A percentile compares a stretch with the other conserved stretches of the same genome.
These are phyloP conservation scores for Pythium sp. DNA, from an alignment of 352 stramenopile species.

Conservation along the genomic window DNA sequence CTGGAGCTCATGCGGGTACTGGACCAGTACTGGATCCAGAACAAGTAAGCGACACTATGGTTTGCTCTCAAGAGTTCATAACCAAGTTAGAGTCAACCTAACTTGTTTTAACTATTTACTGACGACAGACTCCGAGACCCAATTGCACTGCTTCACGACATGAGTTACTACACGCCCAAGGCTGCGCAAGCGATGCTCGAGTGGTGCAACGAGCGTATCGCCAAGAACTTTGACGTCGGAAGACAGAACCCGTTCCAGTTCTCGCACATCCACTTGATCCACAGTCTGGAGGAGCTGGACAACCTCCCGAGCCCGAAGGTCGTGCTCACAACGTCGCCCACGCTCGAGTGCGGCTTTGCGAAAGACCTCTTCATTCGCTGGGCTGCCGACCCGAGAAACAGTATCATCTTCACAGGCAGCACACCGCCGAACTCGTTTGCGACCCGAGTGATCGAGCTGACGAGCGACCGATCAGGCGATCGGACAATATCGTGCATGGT, in stretches of 20 bases:
- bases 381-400: constrained; percentile 73
- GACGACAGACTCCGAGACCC: constrained; percentile 65
- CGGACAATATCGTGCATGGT: constrained; percentile 62
- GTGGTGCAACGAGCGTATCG: constrained; percentile 89
- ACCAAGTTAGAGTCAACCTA: background rate
- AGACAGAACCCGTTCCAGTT: constrained; percentile 89
- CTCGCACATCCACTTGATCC: constrained; percentile 85
- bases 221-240: constrained; percentile 88
- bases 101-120: background rate
- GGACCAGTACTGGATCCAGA: constrained; percentile 94
- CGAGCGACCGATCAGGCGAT: constrained; percentile 44
- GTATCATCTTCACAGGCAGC: constrained; percentile 80
- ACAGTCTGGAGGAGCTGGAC: constrained; percentile 86
- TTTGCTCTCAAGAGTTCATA: background rate
- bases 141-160: constrained; percentile 86
- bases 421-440: constrained; percentile 65
- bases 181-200: constrained; percentile 87
- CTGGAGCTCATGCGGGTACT: constrained; percentile 95
- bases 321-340: constrained; percentile 77
- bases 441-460: constrained; percentile 56
- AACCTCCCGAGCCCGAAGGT: constrained; percentile 84
- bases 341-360: constrained; percentile 75
- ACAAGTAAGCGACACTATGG: constrained; percentile 64
- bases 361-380: constrained; percentile 86
- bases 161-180: constrained; percentile 89